Base-by-base conservation (phyloP, 306 rosid species). In the Carpinus viminea region DNA sequence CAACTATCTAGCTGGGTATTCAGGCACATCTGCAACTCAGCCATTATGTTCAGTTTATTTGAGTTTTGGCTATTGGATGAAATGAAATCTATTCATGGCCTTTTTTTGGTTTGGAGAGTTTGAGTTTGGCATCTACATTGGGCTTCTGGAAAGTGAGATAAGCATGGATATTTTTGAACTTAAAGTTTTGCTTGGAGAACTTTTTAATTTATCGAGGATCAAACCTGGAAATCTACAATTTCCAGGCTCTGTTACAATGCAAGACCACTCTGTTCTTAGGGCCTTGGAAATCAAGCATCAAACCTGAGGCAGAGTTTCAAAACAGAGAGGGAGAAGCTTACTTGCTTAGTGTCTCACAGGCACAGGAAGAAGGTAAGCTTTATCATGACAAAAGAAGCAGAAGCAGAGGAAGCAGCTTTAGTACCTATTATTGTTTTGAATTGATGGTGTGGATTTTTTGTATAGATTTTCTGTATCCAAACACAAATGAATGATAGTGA, bases 181-280 rank as follows among this genome's bases (percentile, higher is more conserved):
- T 24, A 24, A 24, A 24, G 26, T 24, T 24, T 24, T 24, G 26
- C 26, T 24, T 24, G 26, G 26, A 1, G 26, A 24, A 24, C 26
- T 24, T 24, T 24, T 24, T 24, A 24, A 24, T 24, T 24, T 1
- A 24, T 24, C 26, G 26, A 24, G 26, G 26, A 24, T 24, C 26
- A 24, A 24, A 24, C 26, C 26, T 24, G 4, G 62, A 12, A 78
- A 78, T 79, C 82, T 85, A 16, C 80, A 80, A 55, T 79, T 83
- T 46, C 87, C 86, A 0, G 18, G 61, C 56, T 87, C 92, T 8
- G 78, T 79, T 53, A 16, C 82, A 45, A 69, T 84, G 73, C 95
- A 81, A 56, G 94, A 96, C 20, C 90, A 91, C 54, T 56, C 86
- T 0, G 46, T 88, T 21, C 84, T 93, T 36, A 84, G 92, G 76